Percentiles rank a stretch among this genome's conserved stretches.
Conservation (phyloP, 768 basidiomycete genomes). For the Leucosporidium creatinivorum region DNA sequence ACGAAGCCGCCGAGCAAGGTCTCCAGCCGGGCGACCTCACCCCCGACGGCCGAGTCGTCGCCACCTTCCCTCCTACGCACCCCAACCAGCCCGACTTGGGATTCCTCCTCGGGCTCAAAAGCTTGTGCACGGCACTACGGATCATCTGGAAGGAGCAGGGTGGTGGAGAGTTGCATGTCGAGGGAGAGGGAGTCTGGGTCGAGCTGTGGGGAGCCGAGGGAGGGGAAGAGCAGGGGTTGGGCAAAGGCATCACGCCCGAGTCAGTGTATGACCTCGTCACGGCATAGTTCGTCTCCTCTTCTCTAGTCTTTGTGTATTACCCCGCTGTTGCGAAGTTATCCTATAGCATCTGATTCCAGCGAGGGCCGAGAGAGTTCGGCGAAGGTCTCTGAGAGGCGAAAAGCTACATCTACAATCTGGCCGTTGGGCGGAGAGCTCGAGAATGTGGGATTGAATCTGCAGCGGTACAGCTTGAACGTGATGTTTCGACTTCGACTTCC, state of each 20-base stretch:
- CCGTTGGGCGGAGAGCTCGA: too few relatives aligned
- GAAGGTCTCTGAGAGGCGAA: too few relatives aligned
- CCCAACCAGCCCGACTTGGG: slow-evolving; percentile 85
- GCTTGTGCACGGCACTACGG: slow-evolving; percentile 65
- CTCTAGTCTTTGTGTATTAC: too few relatives aligned
- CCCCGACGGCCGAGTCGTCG: slow-evolving; percentile 76
- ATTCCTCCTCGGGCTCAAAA: slow-evolving; percentile 84
- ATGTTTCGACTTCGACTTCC: too few relatives aligned
- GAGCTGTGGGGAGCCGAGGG: slow-evolving; percentile 47
- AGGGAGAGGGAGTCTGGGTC: slow-evolving; percentile 72
- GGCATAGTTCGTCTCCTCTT: neutral
- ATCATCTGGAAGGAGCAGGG: slow-evolving; percentile 77
- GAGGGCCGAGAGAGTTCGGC: too few relatives aligned
- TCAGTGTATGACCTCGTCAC: slow-evolving; percentile 8
- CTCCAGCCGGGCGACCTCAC: slow-evolving; percentile 46
- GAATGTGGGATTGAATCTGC: too few relatives aligned
- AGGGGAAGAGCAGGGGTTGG: neutral
- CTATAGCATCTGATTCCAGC: too few relatives aligned
- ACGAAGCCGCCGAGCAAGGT: slow-evolving; percentile 49
- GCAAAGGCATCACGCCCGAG: slow-evolving; percentile 13
- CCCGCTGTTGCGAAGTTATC: too few relatives aligned
- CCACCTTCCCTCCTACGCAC: slow-evolving; percentile 89
- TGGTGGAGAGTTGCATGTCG: slow-evolving; percentile 53
- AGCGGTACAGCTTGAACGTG: too few relatives aligned
- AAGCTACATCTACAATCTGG: too few relatives aligned